Conservation (phyloP, 768 basidiomycete species). For the Termitomyces sp. region DNA sequence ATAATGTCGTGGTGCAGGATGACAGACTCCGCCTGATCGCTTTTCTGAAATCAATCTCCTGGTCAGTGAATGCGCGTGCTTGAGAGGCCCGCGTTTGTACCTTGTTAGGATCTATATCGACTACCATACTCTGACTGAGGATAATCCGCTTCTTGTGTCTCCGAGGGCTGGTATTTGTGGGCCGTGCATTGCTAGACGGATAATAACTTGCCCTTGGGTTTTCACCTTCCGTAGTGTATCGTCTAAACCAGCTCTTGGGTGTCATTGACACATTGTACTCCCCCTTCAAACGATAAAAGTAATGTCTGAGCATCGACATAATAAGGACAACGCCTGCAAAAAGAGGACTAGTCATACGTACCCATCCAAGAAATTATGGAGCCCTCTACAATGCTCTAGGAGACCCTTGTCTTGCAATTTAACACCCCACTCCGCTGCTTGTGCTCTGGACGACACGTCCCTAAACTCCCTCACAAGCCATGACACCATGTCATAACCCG, state of each 20-base stretch:
- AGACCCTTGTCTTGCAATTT: conserved; percentile 79
- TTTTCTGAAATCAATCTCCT: conserved; percentile 48
- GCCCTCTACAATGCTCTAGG: conserved; percentile 77
- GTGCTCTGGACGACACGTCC: conserved; percentile 80
- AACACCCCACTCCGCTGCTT: conserved; percentile 77
- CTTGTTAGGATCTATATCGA: conserved; percentile 82
- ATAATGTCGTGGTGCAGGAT: conserved; percentile 92
- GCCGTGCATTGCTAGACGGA: conserved; percentile 34
- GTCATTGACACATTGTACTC: conserved; percentile 74
- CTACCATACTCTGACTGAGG: conserved; percentile 86
- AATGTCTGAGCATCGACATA: conserved; percentile 53
- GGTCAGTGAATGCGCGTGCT: neutral
- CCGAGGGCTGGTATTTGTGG: conserved; percentile 38
- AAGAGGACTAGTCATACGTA: conserved; percentile 32
- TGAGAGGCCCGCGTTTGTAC: conserved; percentile 30
- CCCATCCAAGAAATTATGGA: conserved; percentile 89
- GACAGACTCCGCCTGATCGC: conserved; percentile 85
- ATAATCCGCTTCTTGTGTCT: conserved; percentile 61
- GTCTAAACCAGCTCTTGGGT: conserved; percentile 72
- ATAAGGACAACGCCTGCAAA: neutral
- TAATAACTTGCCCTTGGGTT: conserved; percentile 30
- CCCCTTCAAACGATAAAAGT: conserved; percentile 82
- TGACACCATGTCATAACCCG: conserved; percentile 84
- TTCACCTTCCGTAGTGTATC: conserved; percentile 45
- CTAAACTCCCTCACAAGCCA: conserved; percentile 93